A percentile compares a stretch with the other conserved stretches of the same genome.
Conservation (phyloP, 176 grass and related monocot species). For the Tillandsia fasciculata region DNA sequence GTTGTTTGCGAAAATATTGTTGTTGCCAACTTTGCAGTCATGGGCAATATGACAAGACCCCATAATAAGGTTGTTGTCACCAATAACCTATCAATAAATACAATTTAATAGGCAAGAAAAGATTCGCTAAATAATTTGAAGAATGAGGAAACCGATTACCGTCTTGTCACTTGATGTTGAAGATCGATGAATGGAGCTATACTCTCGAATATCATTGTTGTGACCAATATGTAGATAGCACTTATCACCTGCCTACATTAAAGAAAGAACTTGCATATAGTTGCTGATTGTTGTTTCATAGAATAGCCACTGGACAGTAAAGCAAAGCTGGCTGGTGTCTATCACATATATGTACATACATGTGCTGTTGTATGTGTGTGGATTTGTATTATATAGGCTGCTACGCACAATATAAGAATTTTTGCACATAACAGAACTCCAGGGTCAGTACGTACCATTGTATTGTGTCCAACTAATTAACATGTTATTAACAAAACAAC, state of each 20-base stretch:
- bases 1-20: constrained; percentile 91
- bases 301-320: neutral
- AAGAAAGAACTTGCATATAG: neutral
- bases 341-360: no score
- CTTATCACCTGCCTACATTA: constrained; percentile 44
- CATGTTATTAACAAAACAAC: no score
- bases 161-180: constrained; percentile 61
- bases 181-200: constrained; percentile 71
- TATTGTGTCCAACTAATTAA: no score
- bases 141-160: constrained; percentile 39
- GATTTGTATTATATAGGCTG: no score
- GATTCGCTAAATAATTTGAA: constrained; percentile 10
- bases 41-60: constrained; percentile 89
- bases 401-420: no score
- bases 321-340: no score
- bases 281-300: neutral
- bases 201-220: constrained; percentile 81
- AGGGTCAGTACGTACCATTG: no score
- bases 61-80: constrained; percentile 86
- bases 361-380: no score
- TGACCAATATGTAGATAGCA: constrained; percentile 73
- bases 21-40: constrained; percentile 85
- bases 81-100: constrained; percentile 59
- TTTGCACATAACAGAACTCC: no score
- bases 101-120: constrained; percentile 6